A percentile compares a stretch with the other conserved stretches of the same genome.
Conservation (phyloP, 148 eudicot species). For the Rhododendron williamsianum region DNA sequence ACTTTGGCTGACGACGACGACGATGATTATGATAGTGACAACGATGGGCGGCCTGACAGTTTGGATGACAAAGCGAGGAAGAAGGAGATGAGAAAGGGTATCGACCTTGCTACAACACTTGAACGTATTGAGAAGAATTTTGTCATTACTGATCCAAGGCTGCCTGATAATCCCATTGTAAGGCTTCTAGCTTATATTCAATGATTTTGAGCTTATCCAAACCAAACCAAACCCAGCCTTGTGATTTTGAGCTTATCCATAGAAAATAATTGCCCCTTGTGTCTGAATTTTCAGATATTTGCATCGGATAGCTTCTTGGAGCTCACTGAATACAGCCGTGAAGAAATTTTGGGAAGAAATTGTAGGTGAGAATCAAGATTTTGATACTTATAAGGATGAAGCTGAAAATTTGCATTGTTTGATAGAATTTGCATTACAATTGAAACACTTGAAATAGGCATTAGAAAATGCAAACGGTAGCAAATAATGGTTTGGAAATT, state of each 20-base stretch:
- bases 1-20: conserved; percentile 25
- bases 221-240: no score
- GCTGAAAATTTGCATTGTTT: background rate
- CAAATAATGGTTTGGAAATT: background rate
- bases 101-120: conserved; percentile 97
- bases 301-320: conserved; percentile 99
- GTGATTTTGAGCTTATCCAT: background rate
- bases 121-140: conserved; percentile 99
- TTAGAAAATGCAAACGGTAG: background rate
- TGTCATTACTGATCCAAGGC: conserved; percentile 96
- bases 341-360: conserved; percentile 95
- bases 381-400: background rate
- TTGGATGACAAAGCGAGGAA: conserved; percentile 86
- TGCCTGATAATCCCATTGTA: conserved; percentile 99
- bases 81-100: conserved; percentile 97
- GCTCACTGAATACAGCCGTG: conserved; percentile 95
- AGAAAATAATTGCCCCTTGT: background rate
- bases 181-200: conserved; percentile 18
- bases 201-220: background rate
- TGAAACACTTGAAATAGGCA: background rate
- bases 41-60: conserved; percentile 69
- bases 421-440: background rate
- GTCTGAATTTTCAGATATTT: conserved; percentile 50
- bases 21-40: conserved; percentile 35
- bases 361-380: conserved; percentile 54